Percentiles rank a stretch among this genome's conserved stretches.
phyloP scores from a whole-genome alignment of 768 basidiomycete genomes.

The Stropharia rugosoannulata region DNA sequence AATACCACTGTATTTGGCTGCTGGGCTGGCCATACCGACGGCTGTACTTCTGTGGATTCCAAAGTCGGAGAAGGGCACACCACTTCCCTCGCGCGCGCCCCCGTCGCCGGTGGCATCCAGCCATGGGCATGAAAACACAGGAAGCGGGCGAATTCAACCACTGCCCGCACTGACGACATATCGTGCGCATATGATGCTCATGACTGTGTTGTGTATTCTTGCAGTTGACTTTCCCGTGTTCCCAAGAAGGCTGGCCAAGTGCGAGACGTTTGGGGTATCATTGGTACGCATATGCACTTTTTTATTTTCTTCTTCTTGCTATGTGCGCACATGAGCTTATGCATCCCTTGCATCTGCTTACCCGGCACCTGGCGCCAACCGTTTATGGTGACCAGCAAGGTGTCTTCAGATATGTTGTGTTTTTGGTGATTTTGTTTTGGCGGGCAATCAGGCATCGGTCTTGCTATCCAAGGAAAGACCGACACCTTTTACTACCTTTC shows the following conservation, averaged over 20 bases:
- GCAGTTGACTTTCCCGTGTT: conserved; percentile 96
- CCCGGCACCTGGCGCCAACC: too few relatives aligned
- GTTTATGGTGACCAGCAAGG: too few relatives aligned
- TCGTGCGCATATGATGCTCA: conserved; percentile 91
- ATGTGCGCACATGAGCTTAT: too few relatives aligned
- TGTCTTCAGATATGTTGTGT: too few relatives aligned
- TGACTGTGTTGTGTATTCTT: conserved; percentile 88
- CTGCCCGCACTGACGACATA: conserved; percentile 84
- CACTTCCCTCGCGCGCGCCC: conserved; percentile 47
- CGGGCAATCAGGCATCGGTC: too few relatives aligned
- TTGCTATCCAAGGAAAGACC: too few relatives aligned
- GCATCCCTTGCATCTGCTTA: too few relatives aligned
- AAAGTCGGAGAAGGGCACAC: conserved; percentile 40
- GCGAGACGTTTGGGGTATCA: conserved; percentile 94
- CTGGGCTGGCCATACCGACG: conserved; percentile 46
- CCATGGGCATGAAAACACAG: conserved; percentile 11
- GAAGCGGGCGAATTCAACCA: conserved; percentile 31
- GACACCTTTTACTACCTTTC: too few relatives aligned
- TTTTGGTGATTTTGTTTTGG: too few relatives aligned
- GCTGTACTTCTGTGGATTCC: conserved; percentile 43
- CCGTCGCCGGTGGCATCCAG: conserved; percentile 7
- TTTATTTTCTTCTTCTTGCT: neutral
- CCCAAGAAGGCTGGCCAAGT: conserved; percentile 85
- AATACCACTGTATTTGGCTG: conserved; percentile 49
- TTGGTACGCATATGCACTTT: conserved; percentile 50